These are phyloP conservation scores for Collybiopsis confluens DNA, from an alignment of 768 basidiomycete genomes.

Conservation along the genomic window DNA sequence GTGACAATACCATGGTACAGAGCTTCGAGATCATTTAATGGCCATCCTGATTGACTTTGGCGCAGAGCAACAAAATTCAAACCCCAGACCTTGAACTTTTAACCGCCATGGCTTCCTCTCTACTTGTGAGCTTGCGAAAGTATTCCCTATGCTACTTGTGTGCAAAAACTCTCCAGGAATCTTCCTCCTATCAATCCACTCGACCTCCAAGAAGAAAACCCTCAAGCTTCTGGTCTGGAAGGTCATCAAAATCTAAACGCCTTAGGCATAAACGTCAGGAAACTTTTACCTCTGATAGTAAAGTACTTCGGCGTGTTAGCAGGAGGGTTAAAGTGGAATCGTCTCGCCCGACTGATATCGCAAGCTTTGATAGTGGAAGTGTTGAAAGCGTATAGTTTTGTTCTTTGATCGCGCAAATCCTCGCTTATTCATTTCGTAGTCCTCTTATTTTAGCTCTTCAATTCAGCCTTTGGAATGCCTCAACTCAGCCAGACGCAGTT, in stretches of 20 bases:
- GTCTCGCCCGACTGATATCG: not conserved
- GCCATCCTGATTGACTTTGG: not conserved
- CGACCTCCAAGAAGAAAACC: not conserved
- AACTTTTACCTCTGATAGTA: not conserved
- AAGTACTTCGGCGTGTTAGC: not conserved
- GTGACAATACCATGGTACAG: not conserved
- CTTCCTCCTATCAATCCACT: not conserved
- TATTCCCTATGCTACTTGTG: not conserved
- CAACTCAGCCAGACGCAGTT: not conserved
- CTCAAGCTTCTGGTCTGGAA: too few relatives aligned
- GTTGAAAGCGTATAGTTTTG: not conserved
- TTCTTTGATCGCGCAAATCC: not conserved
- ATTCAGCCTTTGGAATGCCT: not conserved
- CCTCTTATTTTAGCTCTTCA: not conserved
- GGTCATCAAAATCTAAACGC: too few relatives aligned
- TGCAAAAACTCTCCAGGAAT: not conserved
- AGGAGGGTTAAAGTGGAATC: not conserved
- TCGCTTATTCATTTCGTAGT: not conserved
- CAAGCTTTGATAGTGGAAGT: not conserved
- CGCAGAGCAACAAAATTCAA: not conserved
- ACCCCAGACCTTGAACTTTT: not conserved
- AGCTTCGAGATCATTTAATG: not conserved
- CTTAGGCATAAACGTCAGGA: not conserved
- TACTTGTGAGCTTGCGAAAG: not conserved
- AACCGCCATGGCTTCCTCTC: not conserved